Conservation (phyloP, 2,329 filamentous ascomycete genomes). For the Chrysoporthe puriensis region DNA sequence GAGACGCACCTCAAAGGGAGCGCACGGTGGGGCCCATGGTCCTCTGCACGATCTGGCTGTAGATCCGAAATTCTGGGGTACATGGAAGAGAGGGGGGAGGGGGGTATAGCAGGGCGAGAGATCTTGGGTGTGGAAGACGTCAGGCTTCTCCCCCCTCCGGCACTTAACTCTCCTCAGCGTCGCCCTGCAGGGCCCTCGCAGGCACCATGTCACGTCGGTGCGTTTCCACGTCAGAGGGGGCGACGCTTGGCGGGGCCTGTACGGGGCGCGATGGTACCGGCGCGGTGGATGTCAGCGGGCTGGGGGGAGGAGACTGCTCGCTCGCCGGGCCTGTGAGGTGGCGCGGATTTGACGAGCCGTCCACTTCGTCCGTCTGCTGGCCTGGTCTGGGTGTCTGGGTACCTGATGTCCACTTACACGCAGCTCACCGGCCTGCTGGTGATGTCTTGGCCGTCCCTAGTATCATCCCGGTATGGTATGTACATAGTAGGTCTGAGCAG, state of each 20-base stretch:
- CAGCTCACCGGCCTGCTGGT: neutral
- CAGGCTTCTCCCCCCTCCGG: neutral
- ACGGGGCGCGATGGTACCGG: neutral
- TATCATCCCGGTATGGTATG: neutral
- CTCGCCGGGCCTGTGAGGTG: neutral
- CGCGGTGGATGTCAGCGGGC: neutral
- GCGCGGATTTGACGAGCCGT: neutral
- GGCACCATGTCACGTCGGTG: slow-evolving; percentile 10
- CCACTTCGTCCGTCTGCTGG: neutral
- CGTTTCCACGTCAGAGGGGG: slow-evolving; percentile 4
- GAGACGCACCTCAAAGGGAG: slow-evolving; percentile 5
- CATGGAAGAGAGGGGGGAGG: neutral
- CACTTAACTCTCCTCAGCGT: too few species aligned
- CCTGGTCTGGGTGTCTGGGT: neutral
- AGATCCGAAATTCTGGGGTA: slow-evolving; percentile 26
- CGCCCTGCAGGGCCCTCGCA: neutral
- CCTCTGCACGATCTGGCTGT: slow-evolving; percentile 8
- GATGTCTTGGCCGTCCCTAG: neutral
- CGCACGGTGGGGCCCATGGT: neutral
- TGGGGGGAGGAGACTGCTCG: too few species aligned
- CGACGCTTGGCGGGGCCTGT: neutral
- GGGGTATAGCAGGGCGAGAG: neutral
- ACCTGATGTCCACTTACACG: neutral
- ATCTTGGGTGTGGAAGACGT: neutral
- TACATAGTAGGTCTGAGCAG: neutral